Evolutionary conservation across 169 alveolate species (phyloP).

Genomic region (Plasmodium fragile): DNA sequence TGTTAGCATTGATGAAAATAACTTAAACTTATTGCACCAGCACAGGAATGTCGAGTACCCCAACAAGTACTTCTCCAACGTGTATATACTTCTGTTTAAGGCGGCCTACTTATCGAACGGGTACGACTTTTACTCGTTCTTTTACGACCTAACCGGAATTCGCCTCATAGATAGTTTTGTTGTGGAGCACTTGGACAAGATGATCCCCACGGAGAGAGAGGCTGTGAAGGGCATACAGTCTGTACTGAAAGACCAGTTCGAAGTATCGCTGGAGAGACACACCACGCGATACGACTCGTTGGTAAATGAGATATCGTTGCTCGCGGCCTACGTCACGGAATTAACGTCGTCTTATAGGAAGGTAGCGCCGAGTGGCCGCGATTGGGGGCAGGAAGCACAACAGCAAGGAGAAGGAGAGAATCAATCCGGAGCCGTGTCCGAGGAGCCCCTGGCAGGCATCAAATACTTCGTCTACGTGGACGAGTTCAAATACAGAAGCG

Average conservation of each 20-base stretch:
- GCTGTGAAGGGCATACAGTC: constrained; percentile 2
- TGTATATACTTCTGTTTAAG: constrained; percentile 54
- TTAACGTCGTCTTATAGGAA: constrained; percentile 53
- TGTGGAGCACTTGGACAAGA: neutral
- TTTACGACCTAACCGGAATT: constrained; percentile 70
- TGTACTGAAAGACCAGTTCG: neutral
- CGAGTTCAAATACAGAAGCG: neutral
- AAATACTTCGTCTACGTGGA: constrained; percentile 60
- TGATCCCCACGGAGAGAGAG: neutral
- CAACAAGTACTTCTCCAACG: constrained; percentile 68
- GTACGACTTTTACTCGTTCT: constrained; percentile 43
- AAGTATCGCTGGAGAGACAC: constrained; percentile 22
- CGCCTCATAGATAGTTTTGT: constrained; percentile 14
- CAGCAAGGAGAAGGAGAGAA: neutral
- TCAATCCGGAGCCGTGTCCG: neutral
- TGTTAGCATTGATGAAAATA: constrained; percentile 69
- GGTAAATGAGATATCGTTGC: constrained; percentile 40
- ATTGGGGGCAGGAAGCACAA: neutral
- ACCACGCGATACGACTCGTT: constrained; percentile 10
- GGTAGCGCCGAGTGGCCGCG: neutral
- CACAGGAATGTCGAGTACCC: constrained; percentile 27
- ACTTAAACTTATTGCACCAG: constrained; percentile 36
- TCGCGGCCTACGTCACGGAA: constrained; percentile 68
- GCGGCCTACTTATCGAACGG: constrained; percentile 59
- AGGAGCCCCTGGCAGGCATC: constrained; percentile 9